Percentiles rank a stretch among this genome's conserved stretches.
phyloP scores from a whole-genome alignment of 2,329 filamentous ascomycete genomes.

The Grosmannia penicillata region DNA sequence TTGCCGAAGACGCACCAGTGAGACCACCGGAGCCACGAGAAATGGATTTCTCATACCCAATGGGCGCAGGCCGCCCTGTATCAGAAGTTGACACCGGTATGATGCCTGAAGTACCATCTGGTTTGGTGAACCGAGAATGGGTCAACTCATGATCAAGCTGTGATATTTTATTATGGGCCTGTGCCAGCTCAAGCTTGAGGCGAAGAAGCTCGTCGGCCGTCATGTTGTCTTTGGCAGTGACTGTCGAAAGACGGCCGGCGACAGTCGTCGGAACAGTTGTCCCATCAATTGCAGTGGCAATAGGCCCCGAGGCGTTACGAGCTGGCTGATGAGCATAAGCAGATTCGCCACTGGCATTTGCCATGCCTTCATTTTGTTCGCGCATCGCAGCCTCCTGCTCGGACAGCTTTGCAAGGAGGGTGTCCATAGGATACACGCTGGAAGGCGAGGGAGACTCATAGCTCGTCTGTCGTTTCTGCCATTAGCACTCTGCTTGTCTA shows the following conservation, averaged over 20 bases:
- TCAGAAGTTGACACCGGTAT: slow-evolving; percentile 30
- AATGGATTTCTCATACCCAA: slow-evolving; percentile 1
- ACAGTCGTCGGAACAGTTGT: slow-evolving; percentile 29
- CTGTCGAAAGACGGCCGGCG: slow-evolving; percentile 37
- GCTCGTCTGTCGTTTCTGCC: slow-evolving; percentile 31
- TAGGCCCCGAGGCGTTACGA: slow-evolving; percentile 44
- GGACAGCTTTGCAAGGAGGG: slow-evolving; percentile 57
- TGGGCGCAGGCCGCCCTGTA: slow-evolving; percentile 12
- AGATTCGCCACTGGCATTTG: slow-evolving; percentile 22
- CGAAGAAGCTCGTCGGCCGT: slow-evolving; percentile 45
- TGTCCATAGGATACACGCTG: slow-evolving; percentile 48
- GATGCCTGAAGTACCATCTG: slow-evolving; percentile 41
- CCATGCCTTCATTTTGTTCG: slow-evolving; percentile 42
- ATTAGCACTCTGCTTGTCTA: no score
- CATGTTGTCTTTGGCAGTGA: slow-evolving; percentile 26
- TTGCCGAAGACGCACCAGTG: slow-evolving; percentile 15
- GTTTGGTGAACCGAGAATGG: slow-evolving; percentile 44
- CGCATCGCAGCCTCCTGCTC: slow-evolving; percentile 50
- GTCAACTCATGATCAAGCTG: slow-evolving; percentile 56
- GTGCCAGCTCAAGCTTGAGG: slow-evolving; percentile 56
- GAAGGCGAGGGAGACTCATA: slow-evolving; percentile 23
- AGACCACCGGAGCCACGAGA: slow-evolving; percentile 9
- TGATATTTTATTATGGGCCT: slow-evolving; percentile 54
- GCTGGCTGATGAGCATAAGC: slow-evolving; percentile 27
- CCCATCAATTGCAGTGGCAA: slow-evolving; percentile 45